phyloP scores from a whole-genome alignment of 768 basidiomycete genomes.

The Favolaschia claudopus region DNA sequence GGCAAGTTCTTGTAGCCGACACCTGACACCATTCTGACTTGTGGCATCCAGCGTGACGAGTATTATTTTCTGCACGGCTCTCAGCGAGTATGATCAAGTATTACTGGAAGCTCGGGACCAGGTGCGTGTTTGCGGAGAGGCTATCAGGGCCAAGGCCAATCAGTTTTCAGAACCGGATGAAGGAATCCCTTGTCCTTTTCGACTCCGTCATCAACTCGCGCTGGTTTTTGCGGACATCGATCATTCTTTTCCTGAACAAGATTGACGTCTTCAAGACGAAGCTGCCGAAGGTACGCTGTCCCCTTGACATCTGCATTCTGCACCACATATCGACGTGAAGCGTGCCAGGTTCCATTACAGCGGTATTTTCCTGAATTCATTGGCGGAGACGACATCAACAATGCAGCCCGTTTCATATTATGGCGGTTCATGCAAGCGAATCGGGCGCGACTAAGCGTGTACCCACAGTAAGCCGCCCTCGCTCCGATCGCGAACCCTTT shows the following conservation, averaged over 20 bases:
- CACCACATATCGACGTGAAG: neutral
- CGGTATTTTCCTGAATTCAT: constrained; percentile 58
- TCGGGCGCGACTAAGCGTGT: constrained; percentile 62
- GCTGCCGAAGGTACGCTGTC: constrained; percentile 60
- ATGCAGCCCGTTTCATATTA: constrained; percentile 77
- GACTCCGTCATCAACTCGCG: constrained; percentile 93
- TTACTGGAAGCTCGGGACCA: constrained; percentile 61
- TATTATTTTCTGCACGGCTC: constrained; percentile 72
- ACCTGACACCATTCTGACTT: constrained; percentile 33
- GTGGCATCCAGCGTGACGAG: constrained; percentile 49
- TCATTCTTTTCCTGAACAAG: constrained; percentile 93
- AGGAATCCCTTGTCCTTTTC: constrained; percentile 89
- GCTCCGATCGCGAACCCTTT: neutral
- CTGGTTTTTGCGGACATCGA: constrained; percentile 91
- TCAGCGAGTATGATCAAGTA: constrained; percentile 68
- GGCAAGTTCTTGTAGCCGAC: neutral
- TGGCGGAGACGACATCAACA: constrained; percentile 72
- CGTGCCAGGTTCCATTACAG: constrained; percentile 43
- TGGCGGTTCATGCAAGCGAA: constrained; percentile 81
- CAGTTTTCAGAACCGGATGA: constrained; percentile 81
- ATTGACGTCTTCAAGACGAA: constrained; percentile 94
- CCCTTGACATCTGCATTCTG: neutral
- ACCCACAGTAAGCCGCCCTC: constrained; percentile 53
- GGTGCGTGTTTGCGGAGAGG: constrained; percentile 36
- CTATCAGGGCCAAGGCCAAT: constrained; percentile 43